phyloP scores from a whole-genome alignment of 2,329 filamentous ascomycete genomes.

The Fusarium hostae region DNA sequence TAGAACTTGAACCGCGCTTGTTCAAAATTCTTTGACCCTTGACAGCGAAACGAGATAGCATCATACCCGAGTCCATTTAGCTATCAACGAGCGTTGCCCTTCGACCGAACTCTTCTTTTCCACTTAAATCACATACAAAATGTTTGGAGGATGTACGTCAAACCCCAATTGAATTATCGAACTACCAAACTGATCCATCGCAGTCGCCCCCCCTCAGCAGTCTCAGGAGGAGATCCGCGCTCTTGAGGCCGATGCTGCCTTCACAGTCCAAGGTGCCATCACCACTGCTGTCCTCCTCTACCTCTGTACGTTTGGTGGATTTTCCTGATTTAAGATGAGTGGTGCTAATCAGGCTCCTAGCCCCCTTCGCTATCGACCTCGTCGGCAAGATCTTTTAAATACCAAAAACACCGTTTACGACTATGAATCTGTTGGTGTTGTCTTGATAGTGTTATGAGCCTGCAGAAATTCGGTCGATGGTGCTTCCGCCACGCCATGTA shows the following conservation, averaged over 20 bases:
- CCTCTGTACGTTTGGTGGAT: constrained; percentile 69
- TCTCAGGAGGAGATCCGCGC: constrained; percentile 76
- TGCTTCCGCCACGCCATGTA: constrained; percentile 33
- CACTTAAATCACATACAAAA: constrained; percentile 50
- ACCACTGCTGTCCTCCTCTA: constrained; percentile 76
- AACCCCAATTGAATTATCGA: not conserved
- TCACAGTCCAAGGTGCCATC: constrained; percentile 74
- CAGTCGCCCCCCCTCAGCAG: constrained; percentile 76
- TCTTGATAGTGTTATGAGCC: constrained; percentile 12
- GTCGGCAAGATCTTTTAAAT: constrained; percentile 57
- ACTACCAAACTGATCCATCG: constrained; percentile 32
- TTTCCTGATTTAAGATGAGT: not conserved
- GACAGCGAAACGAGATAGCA: constrained; percentile 41
- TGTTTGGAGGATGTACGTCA: constrained; percentile 72
- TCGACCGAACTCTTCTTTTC: constrained; percentile 2
- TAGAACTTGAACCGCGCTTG: constrained; percentile 13
- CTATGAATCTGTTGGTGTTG: constrained; percentile 1
- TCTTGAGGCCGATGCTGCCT: constrained; percentile 74
- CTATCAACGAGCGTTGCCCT: constrained; percentile 11
- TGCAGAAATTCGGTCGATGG: constrained; percentile 21
- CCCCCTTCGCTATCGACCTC: constrained; percentile 68
- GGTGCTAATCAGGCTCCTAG: constrained; percentile 49
- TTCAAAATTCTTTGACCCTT: constrained; percentile 41
- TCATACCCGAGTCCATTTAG: constrained; percentile 34
- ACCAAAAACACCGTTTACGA: not conserved